Percentiles rank a stretch among this genome's conserved stretches.
phyloP scores from a whole-genome alignment of 2,329 filamentous ascomycete species.

The Zalaria obscura region DNA sequence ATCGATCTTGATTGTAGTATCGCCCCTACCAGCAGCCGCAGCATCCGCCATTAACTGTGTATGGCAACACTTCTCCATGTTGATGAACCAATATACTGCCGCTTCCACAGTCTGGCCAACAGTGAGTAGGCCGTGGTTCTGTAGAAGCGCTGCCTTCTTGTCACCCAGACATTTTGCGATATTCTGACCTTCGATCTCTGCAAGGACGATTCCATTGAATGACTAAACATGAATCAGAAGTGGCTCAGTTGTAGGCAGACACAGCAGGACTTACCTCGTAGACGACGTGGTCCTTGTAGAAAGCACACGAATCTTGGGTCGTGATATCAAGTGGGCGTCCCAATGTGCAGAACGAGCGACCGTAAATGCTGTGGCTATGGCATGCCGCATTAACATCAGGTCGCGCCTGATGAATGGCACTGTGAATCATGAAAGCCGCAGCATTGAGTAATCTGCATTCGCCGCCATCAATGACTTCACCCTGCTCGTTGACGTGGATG shows the following conservation, averaged over 20 bases:
- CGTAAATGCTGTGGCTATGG: slow-evolving; percentile 31
- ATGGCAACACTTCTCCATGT: slow-evolving; percentile 26
- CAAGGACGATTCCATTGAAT: slow-evolving; percentile 34
- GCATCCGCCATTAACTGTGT: slow-evolving; percentile 39
- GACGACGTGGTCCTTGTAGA: slow-evolving; percentile 24
- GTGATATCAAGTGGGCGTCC: slow-evolving; percentile 29
- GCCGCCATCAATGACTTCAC: slow-evolving; percentile 28
- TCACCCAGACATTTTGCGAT: slow-evolving; percentile 26
- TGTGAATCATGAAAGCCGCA: slow-evolving; percentile 33
- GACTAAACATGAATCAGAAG: slow-evolving; percentile 17
- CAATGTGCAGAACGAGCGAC: slow-evolving; percentile 27
- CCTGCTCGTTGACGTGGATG: slow-evolving; percentile 28
- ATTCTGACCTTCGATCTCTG: slow-evolving; percentile 27
- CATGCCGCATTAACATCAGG: slow-evolving; percentile 31
- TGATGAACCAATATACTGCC: slow-evolving; percentile 27
- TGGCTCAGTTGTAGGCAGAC: too few species aligned
- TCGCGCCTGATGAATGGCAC: slow-evolving; percentile 24
- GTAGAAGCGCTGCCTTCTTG: slow-evolving; percentile 26
- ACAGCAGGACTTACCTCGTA: slow-evolving; percentile 15
- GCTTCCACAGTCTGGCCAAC: slow-evolving; percentile 26
- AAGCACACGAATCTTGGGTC: slow-evolving; percentile 29
- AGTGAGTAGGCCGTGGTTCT: slow-evolving; percentile 33
- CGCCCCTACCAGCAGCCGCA: slow-evolving; percentile 47
- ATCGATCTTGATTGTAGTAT: slow-evolving; percentile 50
- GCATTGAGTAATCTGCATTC: slow-evolving; percentile 25